Percentiles rank a stretch among this genome's conserved stretches.
These are phyloP conservation scores for Mortierella sp. DNA, from an alignment of 371 early-diverging fungal species.

Conservation along the genomic window DNA sequence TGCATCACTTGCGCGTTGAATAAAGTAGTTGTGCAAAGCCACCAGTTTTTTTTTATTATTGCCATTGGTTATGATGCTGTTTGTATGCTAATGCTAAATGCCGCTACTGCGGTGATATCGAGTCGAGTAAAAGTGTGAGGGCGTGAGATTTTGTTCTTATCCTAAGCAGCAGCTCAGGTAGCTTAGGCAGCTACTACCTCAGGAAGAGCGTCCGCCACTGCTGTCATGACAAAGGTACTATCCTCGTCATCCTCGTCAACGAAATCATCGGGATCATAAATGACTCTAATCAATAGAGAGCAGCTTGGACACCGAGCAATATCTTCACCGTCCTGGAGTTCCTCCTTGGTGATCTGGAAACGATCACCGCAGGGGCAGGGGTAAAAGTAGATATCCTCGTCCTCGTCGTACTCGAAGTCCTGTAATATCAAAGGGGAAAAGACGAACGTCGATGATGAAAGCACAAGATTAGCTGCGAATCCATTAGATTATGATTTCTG, in stretches of 20 bases:
- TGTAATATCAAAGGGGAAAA: slow-evolving; percentile 58
- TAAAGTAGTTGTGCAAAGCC: neutral
- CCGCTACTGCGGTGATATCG: neutral
- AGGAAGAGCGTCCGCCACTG: slow-evolving; percentile 37
- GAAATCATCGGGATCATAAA: slow-evolving; percentile 77
- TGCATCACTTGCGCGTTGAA: neutral
- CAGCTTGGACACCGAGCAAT: slow-evolving; percentile 97
- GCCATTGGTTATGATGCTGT: neutral
- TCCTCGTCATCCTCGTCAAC: slow-evolving; percentile 53
- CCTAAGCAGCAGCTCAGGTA: slow-evolving; percentile 16
- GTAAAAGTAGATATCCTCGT: slow-evolving; percentile 87
- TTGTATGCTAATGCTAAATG: neutral
- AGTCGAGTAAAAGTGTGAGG: no score
- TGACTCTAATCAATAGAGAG: slow-evolving; percentile 91
- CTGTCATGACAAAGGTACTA: slow-evolving; percentile 40
- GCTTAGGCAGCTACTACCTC: slow-evolving; percentile 43
- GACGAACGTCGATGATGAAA: neutral
- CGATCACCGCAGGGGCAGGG: slow-evolving; percentile 99
- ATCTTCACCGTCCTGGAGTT: slow-evolving; percentile 93
- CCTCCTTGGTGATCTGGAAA: slow-evolving; percentile 93
- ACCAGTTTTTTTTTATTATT: neutral
- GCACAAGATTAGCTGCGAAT: neutral
- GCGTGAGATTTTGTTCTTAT: neutral
- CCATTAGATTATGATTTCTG: neutral
- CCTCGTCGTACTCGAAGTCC: slow-evolving; percentile 97